Conservation (phyloP, 495 filamentous ascomycete genomes). For the Penicillium psychrofluorescens region DNA sequence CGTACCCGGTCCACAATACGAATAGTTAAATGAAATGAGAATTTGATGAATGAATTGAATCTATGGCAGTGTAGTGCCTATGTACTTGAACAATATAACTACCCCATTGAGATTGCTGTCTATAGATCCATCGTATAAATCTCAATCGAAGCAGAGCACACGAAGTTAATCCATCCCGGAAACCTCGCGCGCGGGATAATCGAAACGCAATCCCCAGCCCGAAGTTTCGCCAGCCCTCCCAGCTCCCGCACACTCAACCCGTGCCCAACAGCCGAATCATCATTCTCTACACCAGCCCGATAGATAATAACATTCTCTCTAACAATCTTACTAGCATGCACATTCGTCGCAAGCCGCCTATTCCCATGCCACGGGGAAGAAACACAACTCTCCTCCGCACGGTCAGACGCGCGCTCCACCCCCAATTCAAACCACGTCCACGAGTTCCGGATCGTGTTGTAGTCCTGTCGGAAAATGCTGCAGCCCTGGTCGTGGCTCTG, state of each 20-base stretch:
- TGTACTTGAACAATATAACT: no score
- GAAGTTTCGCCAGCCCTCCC: not conserved
- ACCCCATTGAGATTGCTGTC: no score
- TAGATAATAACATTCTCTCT: not conserved
- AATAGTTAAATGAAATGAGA: no score
- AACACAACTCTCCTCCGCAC: constrained; percentile 1
- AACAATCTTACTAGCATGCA: not conserved
- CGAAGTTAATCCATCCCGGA: not conserved
- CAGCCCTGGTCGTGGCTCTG: constrained; percentile 51
- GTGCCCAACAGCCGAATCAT: no score
- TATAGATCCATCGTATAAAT: not conserved
- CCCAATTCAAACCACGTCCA: constrained; percentile 58
- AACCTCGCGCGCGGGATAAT: not conserved
- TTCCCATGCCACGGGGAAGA: not conserved
- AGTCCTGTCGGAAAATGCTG: constrained; percentile 18
- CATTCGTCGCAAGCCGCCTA: not conserved
- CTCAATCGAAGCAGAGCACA: not conserved
- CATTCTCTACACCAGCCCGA: no score
- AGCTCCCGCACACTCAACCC: not conserved
- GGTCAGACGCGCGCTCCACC: constrained; percentile 29
- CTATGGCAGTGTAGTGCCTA: no score
- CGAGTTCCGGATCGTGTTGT: constrained; percentile 34
- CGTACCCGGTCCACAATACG: no score
- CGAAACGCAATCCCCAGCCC: not conserved
- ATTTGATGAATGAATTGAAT: no score